phyloP scores from a whole-genome alignment of 257 asterid genomes.

The Ligustrum vulgare region DNA sequence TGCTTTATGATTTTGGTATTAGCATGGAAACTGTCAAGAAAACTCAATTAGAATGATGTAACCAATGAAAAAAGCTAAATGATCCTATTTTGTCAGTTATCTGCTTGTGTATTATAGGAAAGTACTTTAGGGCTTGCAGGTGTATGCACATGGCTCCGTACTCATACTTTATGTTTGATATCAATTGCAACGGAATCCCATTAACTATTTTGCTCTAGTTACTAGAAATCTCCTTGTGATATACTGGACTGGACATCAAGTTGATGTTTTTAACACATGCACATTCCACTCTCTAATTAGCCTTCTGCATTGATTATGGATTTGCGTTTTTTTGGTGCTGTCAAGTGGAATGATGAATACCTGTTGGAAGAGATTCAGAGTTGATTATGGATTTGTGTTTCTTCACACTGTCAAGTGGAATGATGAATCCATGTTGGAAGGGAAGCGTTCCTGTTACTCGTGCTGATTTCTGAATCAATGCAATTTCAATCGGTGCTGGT shows the following conservation, averaged over 20 bases:
- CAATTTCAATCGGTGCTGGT: no score
- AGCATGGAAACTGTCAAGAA: background rate
- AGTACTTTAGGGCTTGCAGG: conserved; percentile 22
- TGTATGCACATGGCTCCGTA: conserved; percentile 21
- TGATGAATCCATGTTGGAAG: background rate
- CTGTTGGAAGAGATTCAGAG: background rate
- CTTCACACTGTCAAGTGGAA: no score
- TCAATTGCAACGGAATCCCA: background rate
- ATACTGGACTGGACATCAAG: background rate
- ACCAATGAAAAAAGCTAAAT: conserved; percentile 7
- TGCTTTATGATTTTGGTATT: background rate
- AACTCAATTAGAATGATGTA: conserved; percentile 17
- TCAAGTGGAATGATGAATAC: background rate
- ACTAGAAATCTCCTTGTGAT: background rate
- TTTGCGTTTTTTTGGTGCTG: no score
- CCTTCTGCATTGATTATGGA: background rate
- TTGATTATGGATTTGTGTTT: background rate
- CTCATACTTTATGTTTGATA: background rate
- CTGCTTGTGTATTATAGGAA: conserved; percentile 6
- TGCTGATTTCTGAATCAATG: background rate
- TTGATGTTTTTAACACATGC: background rate
- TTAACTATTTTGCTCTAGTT: conserved; percentile 12
- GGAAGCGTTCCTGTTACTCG: background rate
- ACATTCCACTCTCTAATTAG: background rate
- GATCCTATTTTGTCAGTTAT: conserved; percentile 9